Evolutionary conservation across 257 asterid genomes (phyloP).

Genomic region (Plectranthus barbatus): DNA sequence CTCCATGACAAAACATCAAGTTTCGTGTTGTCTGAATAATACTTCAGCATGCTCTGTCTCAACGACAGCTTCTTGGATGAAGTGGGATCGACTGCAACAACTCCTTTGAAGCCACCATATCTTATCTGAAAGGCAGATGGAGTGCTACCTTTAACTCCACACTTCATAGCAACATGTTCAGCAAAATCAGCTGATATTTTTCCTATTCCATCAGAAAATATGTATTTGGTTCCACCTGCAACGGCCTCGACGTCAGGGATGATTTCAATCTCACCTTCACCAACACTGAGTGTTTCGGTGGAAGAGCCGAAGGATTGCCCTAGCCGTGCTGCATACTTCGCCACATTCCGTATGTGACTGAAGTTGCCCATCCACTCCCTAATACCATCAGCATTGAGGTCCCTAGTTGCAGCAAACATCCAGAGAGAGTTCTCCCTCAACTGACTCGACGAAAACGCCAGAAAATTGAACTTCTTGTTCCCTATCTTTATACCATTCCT

Average conservation of each 20-base stretch:
- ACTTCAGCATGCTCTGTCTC: slow-evolving; percentile 76
- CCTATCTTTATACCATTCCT: slow-evolving; percentile 68
- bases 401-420: slow-evolving; percentile 75
- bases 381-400: slow-evolving; percentile 40
- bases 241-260: slow-evolving; percentile 38
- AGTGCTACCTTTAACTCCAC: slow-evolving; percentile 36
- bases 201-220: slow-evolving; percentile 90
- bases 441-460: slow-evolving; percentile 92
- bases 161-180: slow-evolving; percentile 49
- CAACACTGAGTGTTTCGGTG: slow-evolving; percentile 56
- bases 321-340: slow-evolving; percentile 95
- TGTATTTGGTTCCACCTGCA: slow-evolving; percentile 21
- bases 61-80: slow-evolving; percentile 51
- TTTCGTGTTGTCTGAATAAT: slow-evolving; percentile 48
- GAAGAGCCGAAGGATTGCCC: slow-evolving; percentile 96
- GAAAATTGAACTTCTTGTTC: slow-evolving; percentile 62
- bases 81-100: slow-evolving; percentile 65
- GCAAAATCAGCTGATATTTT: slow-evolving; percentile 74
- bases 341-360: slow-evolving; percentile 57
- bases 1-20: slow-evolving; percentile 75
- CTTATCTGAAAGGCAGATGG: slow-evolving; percentile 94
- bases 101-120: slow-evolving; percentile 87
- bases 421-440: slow-evolving; percentile 74
- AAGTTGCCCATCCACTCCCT: slow-evolving; percentile 90
- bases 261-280: slow-evolving; percentile 34